These are phyloP conservation scores for Fusarium newnesense DNA, from an alignment of 2,329 filamentous ascomycete genomes.

Conservation along the genomic window DNA sequence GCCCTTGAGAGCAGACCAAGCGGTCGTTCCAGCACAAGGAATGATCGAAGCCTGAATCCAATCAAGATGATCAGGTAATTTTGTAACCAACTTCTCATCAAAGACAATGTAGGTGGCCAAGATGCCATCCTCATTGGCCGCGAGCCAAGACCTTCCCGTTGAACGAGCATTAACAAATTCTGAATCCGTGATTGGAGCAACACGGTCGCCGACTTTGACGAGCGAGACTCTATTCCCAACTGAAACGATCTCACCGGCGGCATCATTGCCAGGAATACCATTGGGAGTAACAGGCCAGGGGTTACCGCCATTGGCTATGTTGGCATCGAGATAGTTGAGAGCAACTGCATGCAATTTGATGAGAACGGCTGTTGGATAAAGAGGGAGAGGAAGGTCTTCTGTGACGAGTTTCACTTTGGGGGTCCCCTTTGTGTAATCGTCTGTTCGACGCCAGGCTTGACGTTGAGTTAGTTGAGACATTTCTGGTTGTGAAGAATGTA, in stretches of 20 bases:
- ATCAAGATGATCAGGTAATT: constrained; percentile 50
- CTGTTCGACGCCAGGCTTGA: constrained; percentile 44
- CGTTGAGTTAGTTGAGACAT: constrained; percentile 31
- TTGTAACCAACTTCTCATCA: constrained; percentile 50
- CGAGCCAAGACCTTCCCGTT: constrained; percentile 53
- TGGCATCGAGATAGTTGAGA: constrained; percentile 51
- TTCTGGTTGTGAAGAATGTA: background rate
- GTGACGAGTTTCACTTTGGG: constrained; percentile 49
- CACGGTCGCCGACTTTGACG: constrained; percentile 50
- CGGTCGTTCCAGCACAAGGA: constrained; percentile 57
- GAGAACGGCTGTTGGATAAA: constrained; percentile 46
- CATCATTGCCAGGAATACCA: constrained; percentile 52
- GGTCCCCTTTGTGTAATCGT: constrained; percentile 44
- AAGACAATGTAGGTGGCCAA: constrained; percentile 55
- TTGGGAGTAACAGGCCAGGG: constrained; percentile 53
- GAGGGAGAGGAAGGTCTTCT: constrained; percentile 46
- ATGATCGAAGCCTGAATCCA: constrained; percentile 52
- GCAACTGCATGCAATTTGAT: constrained; percentile 48
- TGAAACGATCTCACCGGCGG: constrained; percentile 53
- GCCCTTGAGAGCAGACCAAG: constrained; percentile 56
- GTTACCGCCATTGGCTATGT: constrained; percentile 52
- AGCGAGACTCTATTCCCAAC: constrained; percentile 49
- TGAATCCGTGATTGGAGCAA: constrained; percentile 52
- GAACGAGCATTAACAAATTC: constrained; percentile 53
- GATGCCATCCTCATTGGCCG: constrained; percentile 56